These are phyloP conservation scores for Davidsoniella australis DNA, from an alignment of 2,329 filamentous ascomycete species.

Conservation along the genomic window DNA sequence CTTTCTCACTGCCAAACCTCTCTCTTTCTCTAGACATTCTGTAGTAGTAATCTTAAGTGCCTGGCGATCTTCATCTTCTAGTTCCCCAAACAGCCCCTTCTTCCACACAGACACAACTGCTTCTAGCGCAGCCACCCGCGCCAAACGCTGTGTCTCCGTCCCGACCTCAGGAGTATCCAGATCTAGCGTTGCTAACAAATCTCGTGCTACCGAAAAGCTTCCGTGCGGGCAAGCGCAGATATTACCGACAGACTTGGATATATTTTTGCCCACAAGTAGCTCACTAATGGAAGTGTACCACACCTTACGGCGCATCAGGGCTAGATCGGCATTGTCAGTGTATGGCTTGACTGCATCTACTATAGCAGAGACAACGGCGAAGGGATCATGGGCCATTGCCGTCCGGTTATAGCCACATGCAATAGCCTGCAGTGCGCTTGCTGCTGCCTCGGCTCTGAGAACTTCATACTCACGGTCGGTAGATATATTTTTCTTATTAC, in stretches of 20 bases:
- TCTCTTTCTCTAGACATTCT: conserved; percentile 24
- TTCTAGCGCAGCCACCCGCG: conserved; percentile 28
- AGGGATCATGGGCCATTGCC: conserved; percentile 22
- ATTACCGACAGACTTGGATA: conserved; percentile 19
- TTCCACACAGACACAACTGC: conserved; percentile 26
- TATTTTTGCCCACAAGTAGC: conserved; percentile 20
- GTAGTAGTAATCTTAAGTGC: conserved; percentile 21
- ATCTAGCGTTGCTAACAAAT: conserved; percentile 31
- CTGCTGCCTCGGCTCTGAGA: conserved; percentile 26
- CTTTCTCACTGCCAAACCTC: conserved; percentile 29
- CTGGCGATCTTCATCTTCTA: conserved; percentile 15
- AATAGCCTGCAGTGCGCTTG: conserved; percentile 33
- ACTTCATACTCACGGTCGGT: neutral
- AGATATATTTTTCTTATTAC: conserved; percentile 20
- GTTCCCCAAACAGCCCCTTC: conserved; percentile 25
- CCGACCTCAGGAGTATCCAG: conserved; percentile 28
- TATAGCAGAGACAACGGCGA: conserved; percentile 24
- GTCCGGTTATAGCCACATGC: conserved; percentile 31
- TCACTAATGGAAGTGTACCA: conserved; percentile 36
- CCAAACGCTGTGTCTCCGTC: conserved; percentile 33
- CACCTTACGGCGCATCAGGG: conserved; percentile 28
- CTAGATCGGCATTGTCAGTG: conserved; percentile 23
- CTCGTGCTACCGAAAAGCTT: conserved; percentile 15
- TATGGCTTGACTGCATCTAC: conserved; percentile 25
- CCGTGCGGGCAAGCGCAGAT: conserved; percentile 15